Evolutionary conservation across 2,329 filamentous ascomycete genomes (phyloP), one percentile per base, ranked within the genome.

Genomic region (Leptosphaerulina australis): DNA sequence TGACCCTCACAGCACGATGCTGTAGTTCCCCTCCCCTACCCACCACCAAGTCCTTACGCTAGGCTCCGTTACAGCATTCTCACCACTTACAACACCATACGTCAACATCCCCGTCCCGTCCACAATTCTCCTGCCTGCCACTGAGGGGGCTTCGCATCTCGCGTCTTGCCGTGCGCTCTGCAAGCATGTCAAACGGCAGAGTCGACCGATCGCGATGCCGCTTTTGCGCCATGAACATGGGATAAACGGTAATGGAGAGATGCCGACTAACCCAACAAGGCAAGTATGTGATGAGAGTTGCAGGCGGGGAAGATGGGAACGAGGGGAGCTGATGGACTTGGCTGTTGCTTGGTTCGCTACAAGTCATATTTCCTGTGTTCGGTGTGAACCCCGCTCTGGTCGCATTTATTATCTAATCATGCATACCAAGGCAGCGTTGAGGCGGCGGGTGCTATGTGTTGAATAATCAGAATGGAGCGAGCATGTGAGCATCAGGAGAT

Each of bases 161-260:
- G n/a, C n/a, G 5, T 41, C 30, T 14, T 24, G 25, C 36, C 26
- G 5, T 7, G 21, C 15, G 20, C n/a, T 12, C 29, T 34, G 30
- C 30, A 8, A 10, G 18, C 28, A 28, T 18, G 35, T 39, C 15
- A 29, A 35, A 2, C 22, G 33, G 33, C n/a, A n/a, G 10, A 26
- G 14, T 15, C 10, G 22, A 20, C 11, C 45, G 37, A 48, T 48
- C 31, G 20, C 37, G 37, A 48, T 31, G 45, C 37, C 31, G 45
- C 37, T 48, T 41, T 48, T 36, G 22, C 36, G 10, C 15, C 1
- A 15, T n/a, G n/a, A n/a, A n/a, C n/a, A 24, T 17, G 24, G 22
- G 26, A 18, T 28, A 20, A 12, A 6, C 5, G 17, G 9, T 12
- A 20, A 3, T 7, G 21, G 11, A 5, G 8, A 20, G 14, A 11